Evolutionary conservation across 441 rosid species (phyloP).

Genomic region (Populus trichocarpa): DNA sequence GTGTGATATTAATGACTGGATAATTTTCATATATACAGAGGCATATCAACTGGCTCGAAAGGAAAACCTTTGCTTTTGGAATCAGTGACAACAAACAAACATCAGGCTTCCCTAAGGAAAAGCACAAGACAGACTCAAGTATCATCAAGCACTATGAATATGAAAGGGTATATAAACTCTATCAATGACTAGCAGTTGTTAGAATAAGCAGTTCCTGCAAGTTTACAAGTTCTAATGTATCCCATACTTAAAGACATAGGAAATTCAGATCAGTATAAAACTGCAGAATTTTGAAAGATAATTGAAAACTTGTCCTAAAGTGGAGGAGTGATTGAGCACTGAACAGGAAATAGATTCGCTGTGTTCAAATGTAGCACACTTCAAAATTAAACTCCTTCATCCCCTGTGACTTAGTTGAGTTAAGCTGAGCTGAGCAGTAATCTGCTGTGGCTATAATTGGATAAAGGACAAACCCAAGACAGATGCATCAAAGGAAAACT

Average conservation of each 20-base stretch:
- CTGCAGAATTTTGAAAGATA: not conserved
- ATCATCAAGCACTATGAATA: not conserved
- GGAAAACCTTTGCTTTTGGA: slow-evolving; percentile 2
- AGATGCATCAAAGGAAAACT: not conserved
- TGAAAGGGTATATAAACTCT: not conserved
- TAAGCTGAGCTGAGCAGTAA: not conserved
- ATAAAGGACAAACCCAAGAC: not conserved
- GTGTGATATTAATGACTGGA: not conserved
- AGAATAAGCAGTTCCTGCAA: not conserved
- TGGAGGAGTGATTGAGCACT: not conserved
- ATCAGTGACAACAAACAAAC: slow-evolving; percentile 1
- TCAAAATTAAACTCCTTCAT: not conserved
- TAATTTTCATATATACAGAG: not conserved
- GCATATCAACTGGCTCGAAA: not conserved
- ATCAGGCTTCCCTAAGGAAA: not conserved
- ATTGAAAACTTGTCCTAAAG: not conserved
- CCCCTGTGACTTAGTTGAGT: not conserved
- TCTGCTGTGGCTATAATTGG: not conserved
- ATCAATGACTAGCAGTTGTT: not conserved
- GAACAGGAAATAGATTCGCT: not conserved
- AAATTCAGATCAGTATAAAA: not conserved
- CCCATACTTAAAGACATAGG: not conserved
- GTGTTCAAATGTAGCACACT: not conserved
- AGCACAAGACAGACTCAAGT: not conserved
- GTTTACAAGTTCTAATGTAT: not conserved